Conservation (phyloP, 1,284 basidiomycete genomes). For the Rhodotorula sp. region DNA sequence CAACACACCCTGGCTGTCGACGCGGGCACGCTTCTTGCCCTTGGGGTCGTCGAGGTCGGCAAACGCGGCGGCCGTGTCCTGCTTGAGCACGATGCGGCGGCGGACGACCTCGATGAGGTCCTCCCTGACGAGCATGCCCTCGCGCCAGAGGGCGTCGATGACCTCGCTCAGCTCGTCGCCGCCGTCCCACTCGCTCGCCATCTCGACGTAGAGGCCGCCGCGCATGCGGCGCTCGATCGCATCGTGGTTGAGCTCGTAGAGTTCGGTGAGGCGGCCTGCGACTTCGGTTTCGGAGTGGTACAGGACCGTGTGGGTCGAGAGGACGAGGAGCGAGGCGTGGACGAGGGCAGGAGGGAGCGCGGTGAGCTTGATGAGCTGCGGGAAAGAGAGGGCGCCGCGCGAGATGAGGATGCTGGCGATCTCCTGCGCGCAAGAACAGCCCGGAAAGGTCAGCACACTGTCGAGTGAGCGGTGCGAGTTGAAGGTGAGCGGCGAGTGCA, state of each 20-base stretch:
- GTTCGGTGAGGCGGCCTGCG: slow-evolving; percentile 45
- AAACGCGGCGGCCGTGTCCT: not conserved
- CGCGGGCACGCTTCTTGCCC: slow-evolving; percentile 30
- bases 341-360: slow-evolving; percentile 65
- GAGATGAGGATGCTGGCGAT: slow-evolving; percentile 79
- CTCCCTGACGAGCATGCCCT: slow-evolving; percentile 32
- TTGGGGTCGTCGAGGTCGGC: slow-evolving; percentile 9
- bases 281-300: slow-evolving; percentile 49
- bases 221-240: slow-evolving; percentile 49
- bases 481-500: not conserved
- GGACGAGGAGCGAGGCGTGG: slow-evolving; percentile 72
- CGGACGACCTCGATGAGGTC: slow-evolving; percentile 26
- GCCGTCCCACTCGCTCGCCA: slow-evolving; percentile 57
- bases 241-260: slow-evolving; percentile 52
- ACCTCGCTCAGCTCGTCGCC: slow-evolving; percentile 13
- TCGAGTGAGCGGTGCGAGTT: not conserved
- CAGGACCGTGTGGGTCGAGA: slow-evolving; percentile 80
- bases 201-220: slow-evolving; percentile 66
- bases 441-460: not conserved
- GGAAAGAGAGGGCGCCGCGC: slow-evolving; percentile 75
- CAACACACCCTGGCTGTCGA: slow-evolving; percentile 17
- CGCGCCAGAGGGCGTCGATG: slow-evolving; percentile 24
- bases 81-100: not conserved
- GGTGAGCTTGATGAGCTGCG: slow-evolving; percentile 62
- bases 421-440: slow-evolving; percentile 56